Percentiles rank a stretch among this genome's conserved stretches.
These are phyloP conservation scores for Komagataella phaffii DNA, from an alignment of 805 yeast species.

Conservation along the genomic window DNA sequence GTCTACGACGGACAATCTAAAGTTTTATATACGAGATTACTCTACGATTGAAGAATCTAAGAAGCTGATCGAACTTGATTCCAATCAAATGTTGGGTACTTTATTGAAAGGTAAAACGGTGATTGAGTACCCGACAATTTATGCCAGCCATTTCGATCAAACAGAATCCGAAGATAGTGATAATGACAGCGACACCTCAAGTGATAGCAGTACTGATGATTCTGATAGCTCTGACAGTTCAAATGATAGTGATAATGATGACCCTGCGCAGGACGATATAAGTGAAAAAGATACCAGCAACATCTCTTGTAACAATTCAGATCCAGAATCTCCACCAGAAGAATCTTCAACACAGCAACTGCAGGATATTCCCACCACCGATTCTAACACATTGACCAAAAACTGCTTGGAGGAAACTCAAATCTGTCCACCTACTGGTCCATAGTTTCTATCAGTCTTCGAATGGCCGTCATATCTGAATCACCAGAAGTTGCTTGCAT, in stretches of 20 bases:
- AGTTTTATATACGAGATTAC: not conserved
- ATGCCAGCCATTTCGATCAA: constrained; percentile 14
- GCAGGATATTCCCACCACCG: not conserved
- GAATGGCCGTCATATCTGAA: not conserved
- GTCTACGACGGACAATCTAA: not conserved
- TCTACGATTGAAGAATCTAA: constrained; percentile 2
- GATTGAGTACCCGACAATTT: constrained; percentile 68
- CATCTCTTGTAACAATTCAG: not conserved
- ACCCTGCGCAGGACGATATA: not conserved
- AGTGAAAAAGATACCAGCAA: not conserved
- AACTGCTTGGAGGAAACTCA: not conserved
- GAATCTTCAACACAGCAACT: not conserved
- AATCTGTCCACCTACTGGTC: not conserved
- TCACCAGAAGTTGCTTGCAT: not conserved
- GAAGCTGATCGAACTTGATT: constrained; percentile 24
- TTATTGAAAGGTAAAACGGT: constrained; percentile 44
- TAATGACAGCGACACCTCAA: not conserved
- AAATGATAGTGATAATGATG: not conserved
- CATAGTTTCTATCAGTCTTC: not conserved
- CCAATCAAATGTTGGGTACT: constrained; percentile 26
- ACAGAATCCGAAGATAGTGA: constrained; percentile 3
- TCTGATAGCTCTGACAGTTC: not conserved
- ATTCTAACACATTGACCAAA: not conserved
- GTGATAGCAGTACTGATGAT: constrained; percentile 3
- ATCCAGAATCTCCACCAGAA: not conserved